phyloP scores from a whole-genome alignment of 2,329 filamentous ascomycete species.

The Alternaria panax region DNA sequence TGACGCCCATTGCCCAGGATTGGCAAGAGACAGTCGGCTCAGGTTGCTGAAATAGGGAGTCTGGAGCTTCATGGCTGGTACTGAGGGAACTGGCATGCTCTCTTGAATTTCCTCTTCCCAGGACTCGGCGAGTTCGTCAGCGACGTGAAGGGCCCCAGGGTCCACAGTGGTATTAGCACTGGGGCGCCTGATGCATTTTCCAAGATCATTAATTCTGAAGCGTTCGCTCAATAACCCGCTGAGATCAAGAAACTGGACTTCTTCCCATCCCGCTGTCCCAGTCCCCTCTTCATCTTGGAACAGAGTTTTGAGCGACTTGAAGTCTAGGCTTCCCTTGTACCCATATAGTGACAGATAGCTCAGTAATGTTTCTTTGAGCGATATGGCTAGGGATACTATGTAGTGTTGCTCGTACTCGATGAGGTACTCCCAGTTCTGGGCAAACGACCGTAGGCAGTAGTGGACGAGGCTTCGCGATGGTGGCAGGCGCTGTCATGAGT shows the following conservation, averaged over 20 bases:
- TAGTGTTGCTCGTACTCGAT: conserved; percentile 64
- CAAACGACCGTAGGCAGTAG: conserved; percentile 61
- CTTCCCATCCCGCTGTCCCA: conserved; percentile 50
- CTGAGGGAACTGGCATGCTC: not conserved
- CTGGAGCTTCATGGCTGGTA: conserved; percentile 27
- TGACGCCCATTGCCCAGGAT: conserved; percentile 57
- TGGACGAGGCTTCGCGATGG: conserved; percentile 56
- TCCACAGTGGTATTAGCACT: conserved; percentile 15
- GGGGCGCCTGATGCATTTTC: conserved; percentile 50
- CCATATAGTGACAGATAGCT: conserved; percentile 64
- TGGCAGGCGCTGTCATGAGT: conserved; percentile 43
- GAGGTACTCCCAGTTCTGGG: conserved; percentile 64
- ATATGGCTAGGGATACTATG: conserved; percentile 59
- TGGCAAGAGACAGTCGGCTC: conserved; percentile 65
- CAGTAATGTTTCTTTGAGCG: conserved; percentile 61
- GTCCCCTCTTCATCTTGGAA: conserved; percentile 52
- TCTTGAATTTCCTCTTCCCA: conserved; percentile 55
- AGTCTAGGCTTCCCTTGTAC: conserved; percentile 49
- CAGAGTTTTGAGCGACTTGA: conserved; percentile 59
- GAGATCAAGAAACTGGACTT: conserved; percentile 61
- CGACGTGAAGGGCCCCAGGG: conserved; percentile 24
- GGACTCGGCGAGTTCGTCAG: conserved; percentile 50
- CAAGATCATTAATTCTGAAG: conserved; percentile 59
- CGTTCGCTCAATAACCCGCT: conserved; percentile 58
- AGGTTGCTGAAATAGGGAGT: conserved; percentile 58